These are phyloP conservation scores for Coffea humblotiana DNA, from an alignment of 305 asterid species.

Conservation along the genomic window DNA sequence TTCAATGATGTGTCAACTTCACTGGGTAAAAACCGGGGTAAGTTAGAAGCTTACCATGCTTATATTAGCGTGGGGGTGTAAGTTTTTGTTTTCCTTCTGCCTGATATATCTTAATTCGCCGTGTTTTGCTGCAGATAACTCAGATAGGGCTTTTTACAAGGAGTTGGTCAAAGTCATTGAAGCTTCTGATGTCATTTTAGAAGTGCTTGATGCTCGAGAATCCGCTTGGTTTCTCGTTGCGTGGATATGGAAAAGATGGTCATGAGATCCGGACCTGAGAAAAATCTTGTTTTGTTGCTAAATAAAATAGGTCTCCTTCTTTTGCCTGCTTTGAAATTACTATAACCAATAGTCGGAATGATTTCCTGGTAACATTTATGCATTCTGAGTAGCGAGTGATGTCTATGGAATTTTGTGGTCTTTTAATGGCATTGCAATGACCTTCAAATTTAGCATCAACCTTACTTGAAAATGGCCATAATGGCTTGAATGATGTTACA, in stretches of 20 bases:
- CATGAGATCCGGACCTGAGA: conserved; percentile 65
- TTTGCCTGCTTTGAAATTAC: conserved; percentile 1
- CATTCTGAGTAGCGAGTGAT: neutral
- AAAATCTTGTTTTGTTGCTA: conserved; percentile 80
- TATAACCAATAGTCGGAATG: neutral
- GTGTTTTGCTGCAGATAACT: conserved; percentile 43
- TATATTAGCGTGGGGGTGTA: neutral
- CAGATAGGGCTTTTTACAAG: conserved; percentile 84
- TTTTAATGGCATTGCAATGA: neutral
- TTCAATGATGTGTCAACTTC: conserved; percentile 28
- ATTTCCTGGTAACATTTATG: neutral
- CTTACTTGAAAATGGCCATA: neutral
- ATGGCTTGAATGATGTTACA: neutral
- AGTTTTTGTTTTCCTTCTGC: conserved; percentile 1
- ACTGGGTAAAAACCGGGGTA: conserved; percentile 49
- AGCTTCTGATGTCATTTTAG: conserved; percentile 91
- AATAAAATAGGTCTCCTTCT: conserved; percentile 75
- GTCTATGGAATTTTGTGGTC: neutral
- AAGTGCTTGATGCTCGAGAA: conserved; percentile 99
- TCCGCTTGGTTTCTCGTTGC: conserved; percentile 91
- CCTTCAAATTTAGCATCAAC: neutral
- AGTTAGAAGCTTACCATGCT: conserved; percentile 7
- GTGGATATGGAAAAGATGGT: conserved; percentile 95
- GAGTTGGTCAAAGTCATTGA: conserved; percentile 88
- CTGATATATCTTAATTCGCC: neutral